These are phyloP conservation scores for Nicotiana tomentosiformis DNA, from an alignment of 257 asterid species.

Conservation along the genomic window DNA sequence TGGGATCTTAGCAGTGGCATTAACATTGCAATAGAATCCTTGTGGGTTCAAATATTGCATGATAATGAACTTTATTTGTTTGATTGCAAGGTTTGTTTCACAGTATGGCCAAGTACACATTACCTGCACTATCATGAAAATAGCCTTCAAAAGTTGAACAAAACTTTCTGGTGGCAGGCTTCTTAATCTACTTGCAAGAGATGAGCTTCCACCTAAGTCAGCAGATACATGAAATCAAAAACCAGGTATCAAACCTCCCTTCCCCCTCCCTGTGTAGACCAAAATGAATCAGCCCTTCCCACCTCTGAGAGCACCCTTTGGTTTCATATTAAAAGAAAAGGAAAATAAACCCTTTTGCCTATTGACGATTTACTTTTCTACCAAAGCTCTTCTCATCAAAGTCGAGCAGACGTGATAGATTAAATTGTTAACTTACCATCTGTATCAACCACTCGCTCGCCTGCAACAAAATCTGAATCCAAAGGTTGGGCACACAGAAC, in stretches of 20 bases:
- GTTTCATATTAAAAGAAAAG: neutral
- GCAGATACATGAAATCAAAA: neutral
- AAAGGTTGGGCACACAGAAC: constrained; percentile 36
- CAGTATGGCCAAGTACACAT: constrained; percentile 35
- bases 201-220: constrained; percentile 79
- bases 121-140: constrained; percentile 93
- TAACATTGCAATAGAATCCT: neutral
- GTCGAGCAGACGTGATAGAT: neutral
- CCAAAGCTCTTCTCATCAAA: neutral
- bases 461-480: constrained; percentile 69
- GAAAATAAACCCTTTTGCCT: neutral
- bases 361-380: neutral
- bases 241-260: neutral
- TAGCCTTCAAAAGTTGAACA: constrained; percentile 77
- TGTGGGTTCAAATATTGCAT: neutral
- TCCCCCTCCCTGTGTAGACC: neutral
- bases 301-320: neutral
- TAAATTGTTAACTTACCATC: constrained; percentile 58
- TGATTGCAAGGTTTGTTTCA: neutral
- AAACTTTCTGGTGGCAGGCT: constrained; percentile 84
- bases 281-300: neutral
- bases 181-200: constrained; percentile 84
- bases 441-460: constrained; percentile 67
- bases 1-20: neutral
- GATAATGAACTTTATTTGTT: neutral